Base-by-base conservation (phyloP, 768 basidiomycete species). In the Leccinum broughii region DNA sequence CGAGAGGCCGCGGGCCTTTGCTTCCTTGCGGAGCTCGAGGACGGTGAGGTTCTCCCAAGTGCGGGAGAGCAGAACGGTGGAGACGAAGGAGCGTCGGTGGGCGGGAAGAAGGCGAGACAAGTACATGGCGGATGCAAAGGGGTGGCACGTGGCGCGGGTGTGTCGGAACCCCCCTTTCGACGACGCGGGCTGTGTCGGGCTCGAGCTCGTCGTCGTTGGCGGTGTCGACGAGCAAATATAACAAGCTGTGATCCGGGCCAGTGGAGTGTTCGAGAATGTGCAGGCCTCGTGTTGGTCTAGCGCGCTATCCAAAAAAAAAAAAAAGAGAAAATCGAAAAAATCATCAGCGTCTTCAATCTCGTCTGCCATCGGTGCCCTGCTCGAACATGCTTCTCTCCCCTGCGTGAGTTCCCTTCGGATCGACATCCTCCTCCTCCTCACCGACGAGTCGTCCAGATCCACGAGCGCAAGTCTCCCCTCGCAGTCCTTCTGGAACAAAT, bases 341-440 rank as follows among this genome's bases (percentile, higher is more conserved):
- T 34, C 34, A 13, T 57, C 75, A 64, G 57, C 53, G 67, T 65
- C 64, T 37, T 3, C 60, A 64, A 13, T 63, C 71, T 62, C 71
- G 60, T 63, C 64, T 64, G 54, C 64, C 65, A 69, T 62, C 70
- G 54, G 26, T 60, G 64, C 63, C 57, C 66, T 57, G 68, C 54
- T 20, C 53, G 73, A 63, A 44, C 74, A 92, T 92, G 90, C 85
- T 92, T 69, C 85, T 85, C 75, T 92, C 90, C 65, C 91, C 91
- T 74, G 85, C 89, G 91, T 92, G 74, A 78, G 80, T 73, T 37
- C 15, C 75, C 22, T 3, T 24, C 0, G 3, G 41, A 49, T 24
- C 48, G 24, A 3, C 58, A 66, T 34, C 14, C 34, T 9, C 32
- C 10, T 4, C 15, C 15, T 17, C 32, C 26, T 15, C 11, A 70